Conservation (phyloP, 2,329 filamentous ascomycete species). For the Nemania abortiva region DNA sequence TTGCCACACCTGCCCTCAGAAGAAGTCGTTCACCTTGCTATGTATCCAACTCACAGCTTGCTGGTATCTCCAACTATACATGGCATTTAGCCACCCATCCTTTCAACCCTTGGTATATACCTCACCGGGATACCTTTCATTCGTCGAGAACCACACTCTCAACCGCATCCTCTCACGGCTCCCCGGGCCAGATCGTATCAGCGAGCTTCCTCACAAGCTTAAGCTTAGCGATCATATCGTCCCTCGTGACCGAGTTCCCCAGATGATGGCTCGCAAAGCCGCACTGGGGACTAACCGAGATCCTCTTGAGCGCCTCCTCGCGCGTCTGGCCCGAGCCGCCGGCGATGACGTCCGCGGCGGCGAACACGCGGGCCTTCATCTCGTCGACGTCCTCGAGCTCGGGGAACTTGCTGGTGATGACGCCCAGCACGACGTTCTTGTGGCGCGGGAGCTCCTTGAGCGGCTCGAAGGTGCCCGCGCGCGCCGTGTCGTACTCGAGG, state of each 20-base stretch:
- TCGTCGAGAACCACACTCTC: not conserved
- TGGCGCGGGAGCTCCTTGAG: constrained; percentile 69
- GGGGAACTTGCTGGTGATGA: constrained; percentile 73
- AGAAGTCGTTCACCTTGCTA: not conserved
- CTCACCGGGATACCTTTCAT: not conserved
- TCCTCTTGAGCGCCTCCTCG: constrained; percentile 75
- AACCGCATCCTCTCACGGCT: constrained; percentile 49
- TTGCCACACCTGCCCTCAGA: not conserved
- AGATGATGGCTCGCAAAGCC: constrained; percentile 80
- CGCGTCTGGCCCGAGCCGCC: constrained; percentile 72
- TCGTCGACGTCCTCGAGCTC: constrained; percentile 71
- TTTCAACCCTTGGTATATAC: not conserved
- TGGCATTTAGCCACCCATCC: not conserved
- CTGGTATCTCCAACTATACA: constrained; percentile 12
- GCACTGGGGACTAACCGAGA: constrained; percentile 79
- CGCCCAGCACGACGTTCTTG: constrained; percentile 73
- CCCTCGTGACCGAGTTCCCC: constrained; percentile 75
- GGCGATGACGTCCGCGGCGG: constrained; percentile 76
- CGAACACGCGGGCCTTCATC: constrained; percentile 68
- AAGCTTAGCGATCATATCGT: constrained; percentile 81
- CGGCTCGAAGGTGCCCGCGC: constrained; percentile 74
- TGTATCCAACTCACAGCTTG: not conserved
- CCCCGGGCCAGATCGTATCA: constrained; percentile 74
- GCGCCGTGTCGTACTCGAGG: constrained; percentile 75
- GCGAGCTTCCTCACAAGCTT: constrained; percentile 77